A percentile compares a stretch with the other conserved stretches of the same genome.
Conservation (phyloP, 1,284 basidiomycete species). For the Apiotrichum gamsii region DNA sequence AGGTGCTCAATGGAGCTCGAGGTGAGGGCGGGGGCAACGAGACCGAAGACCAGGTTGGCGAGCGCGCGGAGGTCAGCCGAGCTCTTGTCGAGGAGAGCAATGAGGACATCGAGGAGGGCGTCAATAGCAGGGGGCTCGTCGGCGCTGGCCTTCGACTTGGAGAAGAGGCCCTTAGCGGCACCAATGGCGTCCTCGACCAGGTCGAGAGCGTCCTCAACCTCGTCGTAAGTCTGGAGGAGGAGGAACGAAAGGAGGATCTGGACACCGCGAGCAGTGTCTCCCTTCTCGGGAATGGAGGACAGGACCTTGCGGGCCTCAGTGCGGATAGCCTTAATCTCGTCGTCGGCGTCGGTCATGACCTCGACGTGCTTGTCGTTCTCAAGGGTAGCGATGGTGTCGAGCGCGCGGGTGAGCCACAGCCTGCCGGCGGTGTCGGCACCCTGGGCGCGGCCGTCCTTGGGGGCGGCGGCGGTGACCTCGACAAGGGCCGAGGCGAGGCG, state of each 20-base stretch:
- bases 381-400: constrained; percentile 55
- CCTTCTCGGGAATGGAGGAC: constrained; percentile 51
- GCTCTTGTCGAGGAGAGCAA: constrained; percentile 80
- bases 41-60: constrained; percentile 73
- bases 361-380: constrained; percentile 69
- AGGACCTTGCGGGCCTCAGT: constrained; percentile 52
- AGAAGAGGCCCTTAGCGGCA: constrained; percentile 11
- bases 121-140: constrained; percentile 63
- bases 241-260: constrained; percentile 65
- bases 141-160: constrained; percentile 18
- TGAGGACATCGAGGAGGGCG: constrained; percentile 76
- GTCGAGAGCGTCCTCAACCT: constrained; percentile 54
- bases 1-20: constrained; percentile 75
- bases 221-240: constrained; percentile 65
- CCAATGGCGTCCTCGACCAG: constrained; percentile 52
- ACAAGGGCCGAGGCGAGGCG: constrained; percentile 15
- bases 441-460: constrained; percentile 39
- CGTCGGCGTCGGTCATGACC: constrained; percentile 55
- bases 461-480: constrained; percentile 59
- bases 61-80: constrained; percentile 74
- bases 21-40: constrained; percentile 64
- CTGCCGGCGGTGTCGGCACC: constrained; percentile 65
- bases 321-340: constrained; percentile 54
- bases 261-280: constrained; percentile 56
- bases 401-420: constrained; percentile 70